Percentiles rank a stretch among this genome's conserved stretches.
Conservation (phyloP, 164 flowering plant species). For the Stephania japonica region DNA sequence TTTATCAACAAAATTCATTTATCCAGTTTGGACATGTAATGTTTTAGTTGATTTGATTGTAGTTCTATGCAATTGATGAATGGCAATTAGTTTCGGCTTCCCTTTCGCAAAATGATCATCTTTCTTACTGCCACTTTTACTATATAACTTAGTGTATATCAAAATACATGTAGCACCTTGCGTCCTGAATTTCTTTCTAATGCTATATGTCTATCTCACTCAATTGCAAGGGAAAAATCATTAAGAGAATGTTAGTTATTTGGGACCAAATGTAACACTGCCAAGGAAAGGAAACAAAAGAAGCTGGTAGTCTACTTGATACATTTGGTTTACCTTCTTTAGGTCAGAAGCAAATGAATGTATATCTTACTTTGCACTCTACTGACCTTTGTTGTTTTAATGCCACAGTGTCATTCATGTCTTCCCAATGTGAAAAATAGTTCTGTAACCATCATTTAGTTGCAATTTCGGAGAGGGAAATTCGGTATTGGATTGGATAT, state of each 20-base stretch:
- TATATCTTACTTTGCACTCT: neutral
- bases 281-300: neutral
- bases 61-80: neutral
- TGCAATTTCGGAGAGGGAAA: neutral
- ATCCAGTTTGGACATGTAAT: neutral
- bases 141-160: neutral
- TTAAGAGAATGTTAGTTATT: neutral
- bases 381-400: neutral
- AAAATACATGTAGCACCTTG: neutral
- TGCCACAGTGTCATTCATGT: neutral
- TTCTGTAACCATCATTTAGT: neutral
- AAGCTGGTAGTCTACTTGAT: neutral
- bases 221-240: neutral
- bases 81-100: neutral
- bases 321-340: neutral
- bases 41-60: neutral
- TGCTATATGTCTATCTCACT: neutral
- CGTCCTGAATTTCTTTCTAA: neutral
- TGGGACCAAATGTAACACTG: neutral
- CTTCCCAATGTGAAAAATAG: neutral
- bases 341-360: neutral
- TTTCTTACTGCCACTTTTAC: neutral
- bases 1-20: constrained; percentile 13
- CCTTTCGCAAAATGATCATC: neutral
- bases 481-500: neutral